Base-by-base conservation (phyloP, 2,329 filamentous ascomycete species). In the Passalora sequoiae region DNA sequence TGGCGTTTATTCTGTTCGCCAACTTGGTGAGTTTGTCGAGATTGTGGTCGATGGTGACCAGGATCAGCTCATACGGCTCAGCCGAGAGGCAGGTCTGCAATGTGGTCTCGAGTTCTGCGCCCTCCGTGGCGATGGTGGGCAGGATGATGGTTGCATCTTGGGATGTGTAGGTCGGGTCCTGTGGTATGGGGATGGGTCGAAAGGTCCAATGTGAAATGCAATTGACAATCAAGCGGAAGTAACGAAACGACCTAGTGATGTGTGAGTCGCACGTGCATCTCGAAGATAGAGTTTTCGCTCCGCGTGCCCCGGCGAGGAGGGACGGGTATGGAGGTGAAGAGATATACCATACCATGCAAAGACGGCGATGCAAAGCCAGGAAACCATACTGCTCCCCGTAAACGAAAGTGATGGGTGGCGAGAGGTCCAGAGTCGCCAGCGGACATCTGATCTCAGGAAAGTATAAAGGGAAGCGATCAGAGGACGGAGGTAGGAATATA, bases 71-170 rank as follows among this genome's bases (percentile, higher is more conserved):
- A 44, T 72, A 75, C 1, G 85, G 84, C 43, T 78, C 70, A 58
- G 83, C 84, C 16, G 77, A 77, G 38, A 89, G 71, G 53, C 87
- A 88, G 59, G 84, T 88, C 61, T 83, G 74, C 28, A 97, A 76
- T 13, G 89, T 94, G 47, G 84, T 80, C 40, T 83, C 81, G 49
- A 97, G 74, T 61, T 94, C 87, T 57, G 89, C 82, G 47, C 91
- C 88, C 50, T 81, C 82, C 48, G 89, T 87, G 61, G 94, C 87
- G 53, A 97, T 89, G 8, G 89, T 94, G 6, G 91, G 91, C 49
- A 96, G 86, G 57, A 97, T 86, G 52, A 96, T 88, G 4, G 91
- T 95, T 59, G 95, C 89, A 77, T 97, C 87, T 56, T 86, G 71
- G 24, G 81, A 77, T 20, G 81, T 87, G 63, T 89, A 83, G 32